Percentiles rank a stretch among this genome's conserved stretches.
phyloP scores from a whole-genome alignment of 1,284 basidiomycete genomes.

The Ganoderma lingzhi region DNA sequence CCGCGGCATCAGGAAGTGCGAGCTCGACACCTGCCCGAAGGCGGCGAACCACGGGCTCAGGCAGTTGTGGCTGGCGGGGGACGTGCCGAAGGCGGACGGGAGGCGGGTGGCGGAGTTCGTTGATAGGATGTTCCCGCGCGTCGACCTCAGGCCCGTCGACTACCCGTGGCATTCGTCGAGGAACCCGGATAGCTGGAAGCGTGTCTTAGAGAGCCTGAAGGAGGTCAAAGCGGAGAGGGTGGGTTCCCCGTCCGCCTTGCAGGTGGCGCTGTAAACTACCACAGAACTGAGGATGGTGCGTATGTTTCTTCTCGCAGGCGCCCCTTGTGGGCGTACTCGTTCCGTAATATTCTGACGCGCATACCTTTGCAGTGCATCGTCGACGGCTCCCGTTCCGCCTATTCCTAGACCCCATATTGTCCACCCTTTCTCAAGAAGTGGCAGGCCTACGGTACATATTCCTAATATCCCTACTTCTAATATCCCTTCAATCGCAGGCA shows the following conservation, averaged over 20 bases:
- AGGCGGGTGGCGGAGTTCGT: conserved; percentile 14
- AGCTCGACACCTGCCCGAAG: conserved; percentile 11
- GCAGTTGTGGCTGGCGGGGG: conserved; percentile 20
- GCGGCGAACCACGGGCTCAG: conserved; percentile 11
- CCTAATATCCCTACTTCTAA: neutral
- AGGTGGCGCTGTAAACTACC: neutral
- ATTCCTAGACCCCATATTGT: neutral
- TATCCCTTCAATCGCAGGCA: neutral
- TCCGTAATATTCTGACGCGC: neutral
- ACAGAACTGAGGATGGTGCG: neutral
- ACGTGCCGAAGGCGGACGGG: conserved; percentile 9
- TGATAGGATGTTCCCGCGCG: conserved; percentile 22
- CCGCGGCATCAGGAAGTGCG: conserved; percentile 1
- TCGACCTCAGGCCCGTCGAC: conserved; percentile 18
- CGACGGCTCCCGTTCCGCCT: neutral
- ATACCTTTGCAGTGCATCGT: neutral
- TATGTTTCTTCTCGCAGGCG: neutral
- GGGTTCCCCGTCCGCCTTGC: neutral
- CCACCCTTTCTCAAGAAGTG: neutral
- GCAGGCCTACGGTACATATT: conserved; percentile 1
- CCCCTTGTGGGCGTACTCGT: neutral
- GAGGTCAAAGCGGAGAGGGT: conserved; percentile 15
- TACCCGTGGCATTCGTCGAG: conserved; percentile 21
- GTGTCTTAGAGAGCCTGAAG: conserved; percentile 11
- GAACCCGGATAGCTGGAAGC: conserved; percentile 14